Percentiles rank a stretch among this genome's conserved stretches.
Evolutionary conservation across 805 yeast species (phyloP).

Genomic region (Candida loeiensis): DNA sequence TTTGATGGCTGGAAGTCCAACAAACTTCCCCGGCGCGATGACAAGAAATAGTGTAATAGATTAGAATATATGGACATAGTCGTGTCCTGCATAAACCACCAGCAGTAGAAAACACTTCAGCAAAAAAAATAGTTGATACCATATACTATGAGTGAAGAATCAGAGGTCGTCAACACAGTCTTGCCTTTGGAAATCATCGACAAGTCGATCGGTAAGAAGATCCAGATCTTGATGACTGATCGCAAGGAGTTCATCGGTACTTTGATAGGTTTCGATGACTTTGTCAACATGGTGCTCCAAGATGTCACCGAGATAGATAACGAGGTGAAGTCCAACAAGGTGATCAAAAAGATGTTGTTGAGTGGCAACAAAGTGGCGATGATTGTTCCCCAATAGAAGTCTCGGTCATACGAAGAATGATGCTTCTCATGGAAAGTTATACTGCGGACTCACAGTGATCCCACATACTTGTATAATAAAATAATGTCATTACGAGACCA

Average conservation of each 20-base stretch:
- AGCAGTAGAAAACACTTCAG: background rate
- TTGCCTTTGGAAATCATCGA: slow-evolving; percentile 86
- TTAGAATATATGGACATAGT: slow-evolving; percentile 5
- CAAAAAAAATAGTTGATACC: slow-evolving; percentile 1
- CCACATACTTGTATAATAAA: too few relatives aligned
- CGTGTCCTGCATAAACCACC: slow-evolving; percentile 3
- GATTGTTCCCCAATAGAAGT: slow-evolving; percentile 31
- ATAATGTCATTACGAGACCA: too few relatives aligned
- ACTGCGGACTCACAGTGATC: too few relatives aligned
- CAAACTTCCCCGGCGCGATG: slow-evolving; percentile 6
- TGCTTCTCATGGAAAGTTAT: too few relatives aligned
- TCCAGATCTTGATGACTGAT: slow-evolving; percentile 64
- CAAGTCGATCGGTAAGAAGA: slow-evolving; percentile 74
- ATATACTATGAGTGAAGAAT: slow-evolving; percentile 10
- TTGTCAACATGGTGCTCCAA: slow-evolving; percentile 84
- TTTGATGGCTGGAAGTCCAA: slow-evolving; percentile 80
- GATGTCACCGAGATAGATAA: slow-evolving; percentile 64
- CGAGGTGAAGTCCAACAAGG: slow-evolving; percentile 42
- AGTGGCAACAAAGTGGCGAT: slow-evolving; percentile 72
- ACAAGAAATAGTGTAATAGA: slow-evolving; percentile 4
- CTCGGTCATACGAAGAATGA: background rate
- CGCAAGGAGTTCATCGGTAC: slow-evolving; percentile 84
- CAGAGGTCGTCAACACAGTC: slow-evolving; percentile 16
- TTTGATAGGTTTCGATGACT: slow-evolving; percentile 90
- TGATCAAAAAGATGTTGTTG: slow-evolving; percentile 56